phyloP scores from a whole-genome alignment of 2,329 filamentous ascomycete species.

The Magnaporthiopsis poae region DNA sequence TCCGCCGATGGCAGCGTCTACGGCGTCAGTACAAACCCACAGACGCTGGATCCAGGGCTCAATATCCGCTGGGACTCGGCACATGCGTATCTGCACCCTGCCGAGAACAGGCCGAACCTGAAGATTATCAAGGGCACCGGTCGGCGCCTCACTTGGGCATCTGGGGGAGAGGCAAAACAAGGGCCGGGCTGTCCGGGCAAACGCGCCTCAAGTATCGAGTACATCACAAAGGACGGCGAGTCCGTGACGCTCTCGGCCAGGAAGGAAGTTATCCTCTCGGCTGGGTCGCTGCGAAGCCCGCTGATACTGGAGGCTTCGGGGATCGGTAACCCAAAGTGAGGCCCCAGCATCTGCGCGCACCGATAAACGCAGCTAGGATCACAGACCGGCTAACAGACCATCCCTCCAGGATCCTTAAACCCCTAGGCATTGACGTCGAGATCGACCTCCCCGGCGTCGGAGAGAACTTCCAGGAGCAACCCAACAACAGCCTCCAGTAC shows the following conservation, averaged over 20 bases:
- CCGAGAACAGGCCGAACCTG: slow-evolving; percentile 28
- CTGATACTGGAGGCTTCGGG: slow-evolving; percentile 44
- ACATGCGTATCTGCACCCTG: slow-evolving; percentile 30
- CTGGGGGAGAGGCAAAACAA: slow-evolving; percentile 8
- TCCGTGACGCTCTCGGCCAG: slow-evolving; percentile 25
- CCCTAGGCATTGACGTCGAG: slow-evolving; percentile 31
- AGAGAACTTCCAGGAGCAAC: slow-evolving; percentile 42
- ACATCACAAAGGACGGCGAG: slow-evolving; percentile 26
- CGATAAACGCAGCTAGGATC: too few relatives aligned
- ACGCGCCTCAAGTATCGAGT: slow-evolving; percentile 26
- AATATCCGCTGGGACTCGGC: slow-evolving; percentile 32
- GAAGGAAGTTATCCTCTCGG: slow-evolving; percentile 38
- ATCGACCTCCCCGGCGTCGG: slow-evolving; percentile 41
- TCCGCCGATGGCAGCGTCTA: slow-evolving; percentile 28
- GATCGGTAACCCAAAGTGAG: slow-evolving; percentile 30
- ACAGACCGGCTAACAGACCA: not conserved
- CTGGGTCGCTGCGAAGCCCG: slow-evolving; percentile 41
- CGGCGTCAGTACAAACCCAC: slow-evolving; percentile 29
- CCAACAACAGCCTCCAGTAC: slow-evolving; percentile 24
- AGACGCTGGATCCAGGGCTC: slow-evolving; percentile 27
- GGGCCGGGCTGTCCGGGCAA: slow-evolving; percentile 7
- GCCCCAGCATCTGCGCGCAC: not conserved
- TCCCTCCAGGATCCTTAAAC: slow-evolving; percentile 31
- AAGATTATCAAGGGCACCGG: slow-evolving; percentile 29
- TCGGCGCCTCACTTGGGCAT: slow-evolving; percentile 21